Percentiles rank a stretch among this genome's conserved stretches.
Evolutionary conservation across 441 rosid genomes (phyloP).

Genomic region (Jatropha podagrica): DNA sequence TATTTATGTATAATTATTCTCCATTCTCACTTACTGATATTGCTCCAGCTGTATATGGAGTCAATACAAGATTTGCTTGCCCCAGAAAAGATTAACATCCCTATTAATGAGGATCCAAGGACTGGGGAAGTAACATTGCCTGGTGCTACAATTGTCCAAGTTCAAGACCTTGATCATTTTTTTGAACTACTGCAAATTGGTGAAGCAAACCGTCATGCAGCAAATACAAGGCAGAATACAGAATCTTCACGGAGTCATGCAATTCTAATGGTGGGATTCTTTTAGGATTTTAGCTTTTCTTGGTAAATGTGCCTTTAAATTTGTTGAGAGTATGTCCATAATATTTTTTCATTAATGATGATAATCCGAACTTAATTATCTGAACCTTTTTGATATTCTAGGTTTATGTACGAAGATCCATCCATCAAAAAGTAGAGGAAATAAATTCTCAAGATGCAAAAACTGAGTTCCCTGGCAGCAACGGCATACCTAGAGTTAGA

Average conservation of each 20-base stretch:
- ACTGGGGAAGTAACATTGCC: constrained; percentile 81
- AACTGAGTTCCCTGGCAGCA: constrained; percentile 40
- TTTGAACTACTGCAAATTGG: constrained; percentile 74
- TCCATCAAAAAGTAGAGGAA: constrained; percentile 46
- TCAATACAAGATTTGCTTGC: constrained; percentile 90
- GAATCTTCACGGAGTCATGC: constrained; percentile 99
- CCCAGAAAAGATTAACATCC: constrained; percentile 69
- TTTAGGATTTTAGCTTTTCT: constrained; percentile 7
- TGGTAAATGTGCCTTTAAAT: not conserved
- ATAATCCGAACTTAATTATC: not conserved
- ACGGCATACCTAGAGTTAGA: constrained; percentile 56
- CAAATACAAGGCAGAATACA: constrained; percentile 86
- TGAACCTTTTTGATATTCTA: constrained; percentile 29
- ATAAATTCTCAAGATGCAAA: constrained; percentile 27
- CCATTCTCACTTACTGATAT: constrained; percentile 17
- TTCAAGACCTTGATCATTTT: constrained; percentile 66
- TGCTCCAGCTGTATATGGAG: constrained; percentile 76
- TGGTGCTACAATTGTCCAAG: constrained; percentile 56
- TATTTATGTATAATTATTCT: not conserved
- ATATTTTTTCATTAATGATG: constrained; percentile 8
- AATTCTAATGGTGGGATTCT: constrained; percentile 64
- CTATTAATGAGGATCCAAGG: constrained; percentile 73
- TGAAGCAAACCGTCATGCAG: constrained; percentile 80
- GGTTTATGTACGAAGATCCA: constrained; percentile 68
- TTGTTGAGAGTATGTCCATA: constrained; percentile 9